Base-by-base conservation (phyloP, 176 grass and related monocot species). In the Echinochloa phyllopogon region DNA sequence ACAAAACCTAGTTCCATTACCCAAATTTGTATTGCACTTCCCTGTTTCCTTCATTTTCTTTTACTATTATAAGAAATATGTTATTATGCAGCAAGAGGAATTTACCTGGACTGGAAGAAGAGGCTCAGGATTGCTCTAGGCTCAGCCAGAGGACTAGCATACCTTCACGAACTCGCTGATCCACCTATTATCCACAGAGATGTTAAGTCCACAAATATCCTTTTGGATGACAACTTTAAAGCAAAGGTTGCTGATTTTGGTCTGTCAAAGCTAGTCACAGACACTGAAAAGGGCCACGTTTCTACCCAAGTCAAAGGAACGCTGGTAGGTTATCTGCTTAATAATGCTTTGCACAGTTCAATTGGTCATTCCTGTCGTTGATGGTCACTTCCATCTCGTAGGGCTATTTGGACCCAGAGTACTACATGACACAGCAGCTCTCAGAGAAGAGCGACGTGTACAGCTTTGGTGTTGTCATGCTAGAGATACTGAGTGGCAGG, bases 201-300 rank as follows among this genome's bases (percentile, higher is more conserved):
- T 84, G 81, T 93, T 72, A 95, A 98, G 87, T 95, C 93, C 10
- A 93, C 86, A 21, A 93, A 98, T 61, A 98, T 98, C 50, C 84
- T 98, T 79, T 88, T 98, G 70, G 95, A 98, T 80, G 93, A 93
- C 37, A 92, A 70, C 53, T 74, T 93, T 7, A 93, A 87, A 76
- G 89, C 95, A 47, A 98, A 98, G 67, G 95, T 98, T 83, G 90
- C 91, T 57, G 95, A 98, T 88, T 98, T 98, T 47, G 95, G 95
- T 65, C 75, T 93, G 15, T 95, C 93, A 8, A 98, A 97, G 80
- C 80, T 93, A 77, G 38, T 92, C 1, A 60, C 72, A 8, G 91
- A 95, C 72, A 91, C 77, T 1, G 53, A 93, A 70, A 98, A 93
- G 72, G 93, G 87, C 6, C 87, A 93, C 7, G 85, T 97, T 82